phyloP scores from a whole-genome alignment of 805 yeast species.

The Yarrowia keelungensis region DNA sequence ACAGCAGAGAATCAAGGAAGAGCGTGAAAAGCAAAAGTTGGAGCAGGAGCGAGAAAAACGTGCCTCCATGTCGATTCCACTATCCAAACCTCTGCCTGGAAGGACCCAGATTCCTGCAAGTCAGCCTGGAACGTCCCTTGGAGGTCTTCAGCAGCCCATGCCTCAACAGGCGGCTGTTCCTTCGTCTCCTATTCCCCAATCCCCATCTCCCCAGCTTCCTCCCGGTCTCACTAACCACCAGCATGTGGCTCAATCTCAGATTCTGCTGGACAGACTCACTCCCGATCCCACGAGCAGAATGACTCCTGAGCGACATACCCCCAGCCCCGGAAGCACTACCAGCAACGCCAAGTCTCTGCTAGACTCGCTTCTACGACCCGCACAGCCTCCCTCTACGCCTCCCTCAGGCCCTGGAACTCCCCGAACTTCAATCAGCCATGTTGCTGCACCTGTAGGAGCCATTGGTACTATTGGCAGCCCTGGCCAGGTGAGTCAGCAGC shows the following conservation, averaged over 20 bases:
- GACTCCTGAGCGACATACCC: slow-evolving; percentile 20
- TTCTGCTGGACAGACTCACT: slow-evolving; percentile 35
- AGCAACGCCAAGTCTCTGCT: slow-evolving; percentile 24
- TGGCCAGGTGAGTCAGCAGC: slow-evolving; percentile 1
- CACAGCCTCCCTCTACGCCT: slow-evolving; percentile 1
- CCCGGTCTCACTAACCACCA: slow-evolving; percentile 10
- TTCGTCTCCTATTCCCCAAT: background rate
- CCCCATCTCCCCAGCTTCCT: background rate
- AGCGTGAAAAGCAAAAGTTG: background rate
- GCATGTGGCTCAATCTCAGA: slow-evolving; percentile 21
- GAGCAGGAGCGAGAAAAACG: slow-evolving; percentile 21
- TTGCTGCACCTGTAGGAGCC: slow-evolving; percentile 14
- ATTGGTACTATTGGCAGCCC: slow-evolving; percentile 27
- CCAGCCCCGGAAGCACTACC: slow-evolving; percentile 18
- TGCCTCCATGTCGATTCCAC: slow-evolving; percentile 12
- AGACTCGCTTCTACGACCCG: slow-evolving; percentile 25
- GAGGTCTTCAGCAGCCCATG: slow-evolving; percentile 12
- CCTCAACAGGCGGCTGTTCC: background rate
- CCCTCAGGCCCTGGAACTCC: slow-evolving; percentile 15
- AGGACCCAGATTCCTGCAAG: slow-evolving; percentile 7
- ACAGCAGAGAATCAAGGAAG: background rate
- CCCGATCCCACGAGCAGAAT: slow-evolving; percentile 19
- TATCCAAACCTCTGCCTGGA: slow-evolving; percentile 12
- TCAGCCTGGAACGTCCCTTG: slow-evolving; percentile 27
- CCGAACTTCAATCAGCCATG: background rate